Evolutionary conservation across 2,329 filamentous ascomycete genomes (phyloP).

Genomic region (Fusarium compactum): DNA sequence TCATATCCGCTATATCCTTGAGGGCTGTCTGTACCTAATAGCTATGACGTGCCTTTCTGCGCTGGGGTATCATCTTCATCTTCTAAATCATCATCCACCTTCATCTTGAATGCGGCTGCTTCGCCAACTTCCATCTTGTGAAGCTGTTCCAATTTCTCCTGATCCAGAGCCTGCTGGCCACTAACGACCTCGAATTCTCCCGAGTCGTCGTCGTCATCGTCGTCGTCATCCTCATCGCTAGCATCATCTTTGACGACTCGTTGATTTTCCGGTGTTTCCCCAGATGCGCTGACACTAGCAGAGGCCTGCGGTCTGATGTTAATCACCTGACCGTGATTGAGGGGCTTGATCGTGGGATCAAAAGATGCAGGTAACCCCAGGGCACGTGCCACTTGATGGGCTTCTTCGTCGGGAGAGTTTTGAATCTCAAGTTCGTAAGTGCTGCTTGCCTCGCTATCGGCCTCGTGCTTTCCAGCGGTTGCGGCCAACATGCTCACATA

Average conservation of each 20-base stretch:
- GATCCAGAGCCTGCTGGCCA: constrained; percentile 58
- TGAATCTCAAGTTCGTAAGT: constrained; percentile 67
- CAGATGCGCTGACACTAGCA: constrained; percentile 11
- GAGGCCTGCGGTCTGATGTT: constrained; percentile 33
- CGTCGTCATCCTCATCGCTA: constrained; percentile 52
- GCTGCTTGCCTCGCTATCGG: constrained; percentile 65
- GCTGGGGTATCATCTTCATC: constrained; percentile 53
- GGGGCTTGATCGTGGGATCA: constrained; percentile 72
- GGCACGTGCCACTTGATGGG: constrained; percentile 72
- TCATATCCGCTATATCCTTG: neutral
- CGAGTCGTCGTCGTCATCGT: constrained; percentile 53
- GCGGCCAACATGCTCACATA: constrained; percentile 83
- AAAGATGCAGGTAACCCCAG: constrained; percentile 72
- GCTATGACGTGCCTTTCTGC: constrained; percentile 49
- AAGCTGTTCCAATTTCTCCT: constrained; percentile 63
- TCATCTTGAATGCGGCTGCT: constrained; percentile 62
- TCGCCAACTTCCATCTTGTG: constrained; percentile 72
- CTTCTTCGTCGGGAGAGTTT: constrained; percentile 71
- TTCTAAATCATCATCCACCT: constrained; percentile 55
- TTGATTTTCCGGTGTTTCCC: constrained; percentile 38
- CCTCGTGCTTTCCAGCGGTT: constrained; percentile 67
- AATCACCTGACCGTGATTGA: constrained; percentile 51
- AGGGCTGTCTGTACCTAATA: neutral
- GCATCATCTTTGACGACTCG: constrained; percentile 43
- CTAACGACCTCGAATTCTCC: constrained; percentile 61